These are phyloP conservation scores for Telopea speciosissima DNA, from an alignment of 177 flowering plant genomes.

Conservation along the genomic window DNA sequence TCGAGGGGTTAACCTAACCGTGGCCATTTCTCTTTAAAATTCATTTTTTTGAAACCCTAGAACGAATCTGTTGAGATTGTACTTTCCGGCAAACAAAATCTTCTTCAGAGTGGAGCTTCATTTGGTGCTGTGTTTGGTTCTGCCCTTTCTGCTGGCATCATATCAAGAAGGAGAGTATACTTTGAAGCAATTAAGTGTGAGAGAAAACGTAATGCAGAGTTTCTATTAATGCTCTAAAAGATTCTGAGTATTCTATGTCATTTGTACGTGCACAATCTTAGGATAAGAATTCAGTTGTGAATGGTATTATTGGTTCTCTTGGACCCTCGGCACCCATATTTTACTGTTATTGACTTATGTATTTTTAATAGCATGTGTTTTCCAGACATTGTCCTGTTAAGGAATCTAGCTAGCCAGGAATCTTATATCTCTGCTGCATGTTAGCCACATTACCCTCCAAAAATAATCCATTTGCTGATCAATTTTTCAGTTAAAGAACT, in stretches of 20 bases:
- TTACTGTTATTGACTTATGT: background rate
- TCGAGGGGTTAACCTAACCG: too few species aligned
- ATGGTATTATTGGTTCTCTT: background rate
- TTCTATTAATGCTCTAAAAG: slow-evolving; percentile 36
- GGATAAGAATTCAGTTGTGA: background rate
- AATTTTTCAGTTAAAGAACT: background rate
- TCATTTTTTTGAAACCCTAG: too few species aligned
- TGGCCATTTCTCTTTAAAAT: too few species aligned
- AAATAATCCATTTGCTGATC: background rate
- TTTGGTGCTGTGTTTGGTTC: slow-evolving; percentile 62
- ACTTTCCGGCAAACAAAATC: too few species aligned
- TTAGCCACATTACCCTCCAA: background rate
- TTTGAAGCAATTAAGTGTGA: slow-evolving; percentile 75
- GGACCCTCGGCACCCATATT: background rate
- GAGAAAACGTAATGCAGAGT: slow-evolving; percentile 71
- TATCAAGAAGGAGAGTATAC: slow-evolving; percentile 75
- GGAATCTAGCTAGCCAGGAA: background rate
- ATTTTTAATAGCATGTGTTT: background rate
- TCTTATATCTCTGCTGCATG: background rate
- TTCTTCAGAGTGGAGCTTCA: slow-evolving; percentile 76
- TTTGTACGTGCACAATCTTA: background rate
- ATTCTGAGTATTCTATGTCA: background rate
- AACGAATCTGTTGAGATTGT: too few species aligned
- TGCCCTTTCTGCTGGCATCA: slow-evolving; percentile 61
- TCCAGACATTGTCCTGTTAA: background rate